Conservation (phyloP, 2,329 filamentous ascomycete genomes). For the Trichoderma sp. region DNA sequence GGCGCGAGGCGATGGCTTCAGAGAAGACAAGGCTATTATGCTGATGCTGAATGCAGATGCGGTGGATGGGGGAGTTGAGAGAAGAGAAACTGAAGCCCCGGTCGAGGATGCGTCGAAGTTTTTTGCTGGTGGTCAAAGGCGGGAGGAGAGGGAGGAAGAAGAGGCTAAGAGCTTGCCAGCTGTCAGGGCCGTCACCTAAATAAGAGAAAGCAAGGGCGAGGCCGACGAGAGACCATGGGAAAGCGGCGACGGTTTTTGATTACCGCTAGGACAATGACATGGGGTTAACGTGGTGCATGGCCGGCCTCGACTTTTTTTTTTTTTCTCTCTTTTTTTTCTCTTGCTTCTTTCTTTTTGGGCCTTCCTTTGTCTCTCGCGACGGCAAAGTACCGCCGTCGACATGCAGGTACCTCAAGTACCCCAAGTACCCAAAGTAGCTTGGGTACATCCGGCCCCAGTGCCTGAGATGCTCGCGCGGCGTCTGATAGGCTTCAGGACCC, state of each 20-base stretch:
- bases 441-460: background rate
- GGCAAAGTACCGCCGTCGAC: slow-evolving; percentile 13
- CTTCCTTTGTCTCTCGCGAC: background rate
- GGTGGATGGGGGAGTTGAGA: slow-evolving; percentile 17
- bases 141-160: slow-evolving; percentile 10
- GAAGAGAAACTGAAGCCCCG: slow-evolving; percentile 1
- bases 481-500: slow-evolving; percentile 1
- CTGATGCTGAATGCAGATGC: slow-evolving; percentile 19
- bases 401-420: slow-evolving; percentile 14
- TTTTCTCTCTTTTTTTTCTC: background rate
- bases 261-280: slow-evolving; percentile 9
- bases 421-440: background rate
- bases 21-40: slow-evolving; percentile 18
- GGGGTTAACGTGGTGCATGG: slow-evolving; percentile 9
- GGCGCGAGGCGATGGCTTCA: slow-evolving; percentile 2
- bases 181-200: slow-evolving; percentile 20
- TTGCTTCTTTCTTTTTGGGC: background rate
- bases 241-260: slow-evolving; percentile 20
- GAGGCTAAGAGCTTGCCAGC: slow-evolving; percentile 9
- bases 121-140: slow-evolving; percentile 2
- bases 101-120: background rate
- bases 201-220: slow-evolving; percentile 22
- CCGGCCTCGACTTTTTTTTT: background rate
- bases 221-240: slow-evolving; percentile 19
- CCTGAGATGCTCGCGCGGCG: background rate